Conservation (phyloP, 2,329 filamentous ascomycete species). For the Curvularia sp. region DNA sequence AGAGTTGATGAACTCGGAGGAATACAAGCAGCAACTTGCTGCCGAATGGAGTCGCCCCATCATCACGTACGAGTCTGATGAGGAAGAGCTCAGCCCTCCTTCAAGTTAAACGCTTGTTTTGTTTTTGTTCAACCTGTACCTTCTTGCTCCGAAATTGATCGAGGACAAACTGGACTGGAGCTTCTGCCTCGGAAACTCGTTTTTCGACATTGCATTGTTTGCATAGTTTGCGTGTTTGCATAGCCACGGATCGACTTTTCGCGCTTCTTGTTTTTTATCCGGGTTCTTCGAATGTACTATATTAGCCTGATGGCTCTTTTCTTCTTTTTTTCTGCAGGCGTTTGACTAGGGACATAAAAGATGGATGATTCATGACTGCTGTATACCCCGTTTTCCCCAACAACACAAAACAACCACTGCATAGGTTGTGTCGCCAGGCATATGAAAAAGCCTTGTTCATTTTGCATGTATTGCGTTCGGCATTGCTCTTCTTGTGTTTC, state of each 20-base stretch:
- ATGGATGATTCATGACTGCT: constrained; percentile 10
- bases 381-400: constrained; percentile 5
- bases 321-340: not conserved
- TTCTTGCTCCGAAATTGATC: constrained; percentile 4
- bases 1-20: constrained; percentile 15
- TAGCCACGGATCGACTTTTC: not conserved
- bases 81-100: constrained; percentile 29
- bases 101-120: constrained; percentile 11
- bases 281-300: constrained; percentile 2
- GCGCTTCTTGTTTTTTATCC: not conserved
- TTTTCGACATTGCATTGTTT: constrained; percentile 6
- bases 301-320: not conserved
- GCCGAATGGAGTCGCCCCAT: constrained; percentile 25
- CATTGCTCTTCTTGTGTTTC: not conserved
- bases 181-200: not conserved
- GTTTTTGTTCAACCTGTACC: not conserved
- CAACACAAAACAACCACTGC: not conserved
- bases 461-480: not conserved
- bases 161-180: not conserved
- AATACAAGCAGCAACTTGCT: constrained; percentile 23
- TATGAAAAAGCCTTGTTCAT: not conserved
- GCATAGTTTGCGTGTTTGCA: constrained; percentile 6
- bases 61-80: constrained; percentile 34
- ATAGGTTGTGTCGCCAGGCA: not conserved
- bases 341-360: constrained; percentile 8